phyloP scores from a whole-genome alignment of 305 asterid genomes.

The Fraxinus ornus region DNA sequence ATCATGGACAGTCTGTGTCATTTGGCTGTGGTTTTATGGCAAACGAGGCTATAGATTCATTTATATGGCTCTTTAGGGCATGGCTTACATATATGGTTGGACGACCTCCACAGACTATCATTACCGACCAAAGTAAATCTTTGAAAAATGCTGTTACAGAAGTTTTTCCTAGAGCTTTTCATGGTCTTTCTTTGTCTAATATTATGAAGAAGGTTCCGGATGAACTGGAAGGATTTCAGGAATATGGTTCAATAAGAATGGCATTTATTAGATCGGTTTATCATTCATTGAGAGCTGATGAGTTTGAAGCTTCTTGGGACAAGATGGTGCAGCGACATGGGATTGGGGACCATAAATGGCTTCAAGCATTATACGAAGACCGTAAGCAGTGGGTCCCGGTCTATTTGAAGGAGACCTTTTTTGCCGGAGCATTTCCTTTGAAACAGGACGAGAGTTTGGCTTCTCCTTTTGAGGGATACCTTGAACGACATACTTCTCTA shows the following conservation, averaged over 20 bases:
- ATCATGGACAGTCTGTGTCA: conserved; percentile 46
- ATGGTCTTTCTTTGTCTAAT: conserved; percentile 42
- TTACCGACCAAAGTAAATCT: conserved; percentile 32
- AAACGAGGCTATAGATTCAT: conserved; percentile 41
- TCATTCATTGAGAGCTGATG: conserved; percentile 34
- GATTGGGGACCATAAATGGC: conserved; percentile 36
- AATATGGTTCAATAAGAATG: conserved; percentile 33
- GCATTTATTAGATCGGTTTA: conserved; percentile 34
- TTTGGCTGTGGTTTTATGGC: conserved; percentile 60
- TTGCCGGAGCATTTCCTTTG: conserved; percentile 37
- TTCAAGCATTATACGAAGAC: conserved; percentile 47
- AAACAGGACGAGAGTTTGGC: conserved; percentile 30
- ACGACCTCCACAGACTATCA: conserved; percentile 46
- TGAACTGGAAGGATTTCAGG: conserved; percentile 34
- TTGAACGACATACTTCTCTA: conserved; percentile 39
- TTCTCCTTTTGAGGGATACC: conserved; percentile 43
- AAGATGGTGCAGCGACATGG: conserved; percentile 36
- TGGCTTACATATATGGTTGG: conserved; percentile 65
- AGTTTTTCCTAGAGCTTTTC: conserved; percentile 56
- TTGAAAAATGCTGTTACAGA: conserved; percentile 48
- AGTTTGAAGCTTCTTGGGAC: conserved; percentile 61
- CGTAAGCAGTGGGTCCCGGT: conserved; percentile 54
- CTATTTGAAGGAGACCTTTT: conserved; percentile 46
- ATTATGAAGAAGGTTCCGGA: conserved; percentile 33
- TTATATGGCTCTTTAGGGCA: conserved; percentile 53